These are phyloP conservation scores for Colletotrichum destructivum DNA, from an alignment of 2,329 filamentous ascomycete species.

Conservation along the genomic window DNA sequence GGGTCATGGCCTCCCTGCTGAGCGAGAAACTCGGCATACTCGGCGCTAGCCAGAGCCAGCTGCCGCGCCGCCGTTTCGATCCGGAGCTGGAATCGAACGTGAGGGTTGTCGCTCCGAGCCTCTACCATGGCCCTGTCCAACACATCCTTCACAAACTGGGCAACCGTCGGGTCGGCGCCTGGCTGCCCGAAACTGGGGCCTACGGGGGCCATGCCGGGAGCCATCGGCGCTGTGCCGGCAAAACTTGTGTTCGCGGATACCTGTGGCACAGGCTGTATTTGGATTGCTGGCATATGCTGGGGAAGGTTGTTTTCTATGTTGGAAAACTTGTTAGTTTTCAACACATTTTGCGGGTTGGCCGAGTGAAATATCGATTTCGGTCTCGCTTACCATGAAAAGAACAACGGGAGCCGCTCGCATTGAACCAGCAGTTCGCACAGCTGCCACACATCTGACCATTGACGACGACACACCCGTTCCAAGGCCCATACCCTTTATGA, in stretches of 20 bases:
- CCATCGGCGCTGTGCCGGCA: slow-evolving; percentile 47
- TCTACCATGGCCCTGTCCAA: slow-evolving; percentile 63
- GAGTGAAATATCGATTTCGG: not conserved
- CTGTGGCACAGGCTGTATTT: slow-evolving; percentile 50
- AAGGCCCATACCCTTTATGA: slow-evolving; percentile 72
- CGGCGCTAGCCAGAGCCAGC: slow-evolving; percentile 66
- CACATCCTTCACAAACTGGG: slow-evolving; percentile 55
- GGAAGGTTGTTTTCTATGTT: slow-evolving; percentile 62
- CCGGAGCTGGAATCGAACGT: slow-evolving; percentile 63
- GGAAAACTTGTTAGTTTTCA: slow-evolving; percentile 11
- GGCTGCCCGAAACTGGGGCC: slow-evolving; percentile 44
- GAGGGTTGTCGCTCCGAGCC: slow-evolving; percentile 59
- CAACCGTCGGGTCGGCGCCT: slow-evolving; percentile 32
- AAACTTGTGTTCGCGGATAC: slow-evolving; percentile 49
- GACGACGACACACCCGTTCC: slow-evolving; percentile 72
- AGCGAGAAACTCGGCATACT: slow-evolving; percentile 63
- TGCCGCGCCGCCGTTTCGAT: slow-evolving; percentile 70
- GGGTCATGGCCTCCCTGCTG: slow-evolving; percentile 49
- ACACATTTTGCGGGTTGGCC: not conserved
- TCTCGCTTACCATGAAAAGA: slow-evolving; percentile 70
- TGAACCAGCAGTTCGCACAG: slow-evolving; percentile 76
- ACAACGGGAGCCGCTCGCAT: slow-evolving; percentile 71
- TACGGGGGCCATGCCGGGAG: slow-evolving; percentile 48
- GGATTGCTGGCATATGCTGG: slow-evolving; percentile 51
- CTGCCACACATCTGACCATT: slow-evolving; percentile 74